These are phyloP conservation scores for Lentinus tigrinus DNA, from an alignment of 768 basidiomycete species.

Conservation along the genomic window DNA sequence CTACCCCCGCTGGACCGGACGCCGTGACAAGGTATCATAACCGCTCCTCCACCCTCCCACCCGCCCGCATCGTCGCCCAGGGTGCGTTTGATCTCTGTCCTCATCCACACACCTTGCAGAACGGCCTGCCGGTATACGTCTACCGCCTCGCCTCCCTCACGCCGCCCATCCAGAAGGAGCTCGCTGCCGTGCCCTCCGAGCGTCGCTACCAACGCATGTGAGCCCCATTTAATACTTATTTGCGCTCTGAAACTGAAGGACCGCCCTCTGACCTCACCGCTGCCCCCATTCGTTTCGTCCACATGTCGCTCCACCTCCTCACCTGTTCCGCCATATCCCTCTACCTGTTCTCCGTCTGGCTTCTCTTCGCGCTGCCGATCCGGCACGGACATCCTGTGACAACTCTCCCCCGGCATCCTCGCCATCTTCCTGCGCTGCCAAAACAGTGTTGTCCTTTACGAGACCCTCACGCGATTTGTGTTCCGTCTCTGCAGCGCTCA, in stretches of 20 bases:
- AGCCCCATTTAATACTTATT: slow-evolving; percentile 27
- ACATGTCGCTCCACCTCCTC: neutral
- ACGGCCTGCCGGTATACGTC: slow-evolving; percentile 74
- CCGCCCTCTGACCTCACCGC: neutral
- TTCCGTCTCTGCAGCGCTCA: slow-evolving; percentile 63
- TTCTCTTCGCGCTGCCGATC: no score
- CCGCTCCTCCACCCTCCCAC: neutral
- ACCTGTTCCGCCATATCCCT: neutral
- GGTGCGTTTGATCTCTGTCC: neutral
- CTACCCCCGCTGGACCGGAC: slow-evolving; percentile 82
- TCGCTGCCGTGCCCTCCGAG: slow-evolving; percentile 51
- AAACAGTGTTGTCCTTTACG: slow-evolving; percentile 60
- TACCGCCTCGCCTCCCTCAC: slow-evolving; percentile 67
- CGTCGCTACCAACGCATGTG: slow-evolving; percentile 72
- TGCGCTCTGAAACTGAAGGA: neutral
- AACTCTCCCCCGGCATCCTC: no score
- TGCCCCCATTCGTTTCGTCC: neutral
- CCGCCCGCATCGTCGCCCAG: neutral
- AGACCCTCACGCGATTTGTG: slow-evolving; percentile 63
- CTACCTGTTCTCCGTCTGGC: no score
- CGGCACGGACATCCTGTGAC: no score
- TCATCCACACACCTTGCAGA: slow-evolving; percentile 33
- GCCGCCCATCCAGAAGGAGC: slow-evolving; percentile 52
- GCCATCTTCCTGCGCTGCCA: no score
- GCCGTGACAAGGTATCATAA: slow-evolving; percentile 61